These are phyloP conservation scores for Periconia macrospinosa DNA, from an alignment of 2,329 filamentous ascomycete species.

Conservation along the genomic window DNA sequence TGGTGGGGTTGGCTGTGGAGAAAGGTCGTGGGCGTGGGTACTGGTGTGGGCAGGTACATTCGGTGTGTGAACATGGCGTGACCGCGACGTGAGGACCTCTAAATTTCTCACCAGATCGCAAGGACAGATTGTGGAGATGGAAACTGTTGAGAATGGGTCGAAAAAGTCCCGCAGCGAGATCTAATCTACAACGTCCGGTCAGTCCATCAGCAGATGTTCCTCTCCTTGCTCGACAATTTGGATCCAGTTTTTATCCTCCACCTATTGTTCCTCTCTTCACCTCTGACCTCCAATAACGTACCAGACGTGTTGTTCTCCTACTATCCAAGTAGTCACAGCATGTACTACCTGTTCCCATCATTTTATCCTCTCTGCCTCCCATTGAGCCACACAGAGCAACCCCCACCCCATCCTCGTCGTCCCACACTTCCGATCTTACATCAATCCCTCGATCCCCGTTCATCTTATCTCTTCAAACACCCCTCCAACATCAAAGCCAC, in stretches of 20 bases:
- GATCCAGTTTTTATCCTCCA: neutral
- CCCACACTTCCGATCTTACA: neutral
- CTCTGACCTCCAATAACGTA: neutral
- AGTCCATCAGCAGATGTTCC: neutral
- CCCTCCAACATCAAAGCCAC: neutral
- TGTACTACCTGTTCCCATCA: too few species aligned
- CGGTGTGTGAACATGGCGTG: neutral
- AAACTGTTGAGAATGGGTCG: neutral
- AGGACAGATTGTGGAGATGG: neutral
- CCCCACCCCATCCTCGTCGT: neutral
- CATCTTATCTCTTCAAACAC: neutral
- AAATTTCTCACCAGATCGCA: neutral
- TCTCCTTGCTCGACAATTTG: neutral
- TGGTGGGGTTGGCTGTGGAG: neutral
- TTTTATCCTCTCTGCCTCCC: too few species aligned
- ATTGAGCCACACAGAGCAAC: too few species aligned
- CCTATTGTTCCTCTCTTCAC: neutral
- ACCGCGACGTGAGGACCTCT: neutral
- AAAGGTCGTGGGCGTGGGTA: neutral
- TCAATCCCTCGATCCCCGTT: neutral
- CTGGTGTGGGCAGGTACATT: too few species aligned
- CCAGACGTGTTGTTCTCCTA: too few species aligned
- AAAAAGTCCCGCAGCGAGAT: too few species aligned
- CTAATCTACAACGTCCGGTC: too few species aligned
- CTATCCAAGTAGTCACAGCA: too few species aligned